Conservation (phyloP, 192 early-diverging fungal genomes). For the Backusella mclennaniae region DNA sequence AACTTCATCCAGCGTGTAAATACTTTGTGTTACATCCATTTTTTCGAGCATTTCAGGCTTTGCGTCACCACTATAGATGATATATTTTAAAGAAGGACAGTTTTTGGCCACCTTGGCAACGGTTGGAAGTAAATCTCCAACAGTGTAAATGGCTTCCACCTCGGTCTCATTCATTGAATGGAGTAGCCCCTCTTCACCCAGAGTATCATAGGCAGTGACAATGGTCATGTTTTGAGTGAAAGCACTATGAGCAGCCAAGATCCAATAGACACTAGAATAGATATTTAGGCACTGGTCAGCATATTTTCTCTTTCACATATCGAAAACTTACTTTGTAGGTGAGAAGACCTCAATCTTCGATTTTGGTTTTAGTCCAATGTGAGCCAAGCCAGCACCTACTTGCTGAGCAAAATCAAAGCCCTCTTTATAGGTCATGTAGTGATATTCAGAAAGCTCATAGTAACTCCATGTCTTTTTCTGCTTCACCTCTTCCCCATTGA, state of each 20-base stretch:
- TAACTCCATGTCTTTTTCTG: constrained; percentile 82
- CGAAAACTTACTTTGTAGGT: constrained; percentile 55
- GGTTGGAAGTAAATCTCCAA: constrained; percentile 67
- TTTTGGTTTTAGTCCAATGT: constrained; percentile 55
- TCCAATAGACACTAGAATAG: constrained; percentile 24
- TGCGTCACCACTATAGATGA: constrained; percentile 71
- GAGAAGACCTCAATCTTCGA: constrained; percentile 66
- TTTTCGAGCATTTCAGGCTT: constrained; percentile 51
- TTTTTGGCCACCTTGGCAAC: constrained; percentile 57
- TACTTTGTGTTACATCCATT: constrained; percentile 43
- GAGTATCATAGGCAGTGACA: constrained; percentile 83
- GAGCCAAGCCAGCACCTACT: constrained; percentile 70
- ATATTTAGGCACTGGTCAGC: no score
- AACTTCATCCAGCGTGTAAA: constrained; percentile 70
- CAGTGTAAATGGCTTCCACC: constrained; percentile 68
- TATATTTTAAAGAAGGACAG: constrained; percentile 53
- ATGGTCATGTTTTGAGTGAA: constrained; percentile 76
- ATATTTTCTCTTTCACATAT: neutral
- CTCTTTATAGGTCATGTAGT: constrained; percentile 79
- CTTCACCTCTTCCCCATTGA: constrained; percentile 53
- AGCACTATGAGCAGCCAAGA: constrained; percentile 36
- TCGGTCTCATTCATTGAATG: constrained; percentile 80
- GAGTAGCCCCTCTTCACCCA: constrained; percentile 76
- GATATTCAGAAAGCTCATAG: constrained; percentile 73
- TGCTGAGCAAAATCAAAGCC: constrained; percentile 45